Percentiles rank a stretch among this genome's conserved stretches.
Conservation (phyloP, 1,139 yeast species). For the Suhomyces ambrosiae region DNA sequence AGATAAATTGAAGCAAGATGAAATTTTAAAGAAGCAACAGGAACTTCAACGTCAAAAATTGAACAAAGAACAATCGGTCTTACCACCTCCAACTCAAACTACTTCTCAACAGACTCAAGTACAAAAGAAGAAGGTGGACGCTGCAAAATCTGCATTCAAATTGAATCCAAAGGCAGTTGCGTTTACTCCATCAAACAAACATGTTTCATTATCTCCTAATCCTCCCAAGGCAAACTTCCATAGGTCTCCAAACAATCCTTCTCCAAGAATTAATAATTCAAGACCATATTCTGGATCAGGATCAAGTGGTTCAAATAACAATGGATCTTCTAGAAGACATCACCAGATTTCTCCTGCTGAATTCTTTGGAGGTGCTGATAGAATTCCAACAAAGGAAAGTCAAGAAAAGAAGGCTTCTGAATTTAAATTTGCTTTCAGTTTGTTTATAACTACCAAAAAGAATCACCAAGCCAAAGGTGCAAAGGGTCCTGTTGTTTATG, state of each 20-base stretch:
- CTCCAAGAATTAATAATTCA: constrained; percentile 38
- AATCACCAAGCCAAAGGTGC: constrained; percentile 35
- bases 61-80: constrained; percentile 18
- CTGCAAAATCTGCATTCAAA: constrained; percentile 56
- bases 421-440: constrained; percentile 56
- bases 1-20: constrained; percentile 65
- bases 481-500: constrained; percentile 35
- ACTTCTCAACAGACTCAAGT: constrained; percentile 9
- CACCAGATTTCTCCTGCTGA: constrained; percentile 48
- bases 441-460: constrained; percentile 48
- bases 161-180: constrained; percentile 73
- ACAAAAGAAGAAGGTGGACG: constrained; percentile 51
- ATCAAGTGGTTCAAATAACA: constrained; percentile 21
- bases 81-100: constrained; percentile 10
- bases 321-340: constrained; percentile 35
- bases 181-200: constrained; percentile 58
- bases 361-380: constrained; percentile 50
- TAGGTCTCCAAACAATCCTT: constrained; percentile 34
- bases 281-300: constrained; percentile 29
- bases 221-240: constrained; percentile 31
- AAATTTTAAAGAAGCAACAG: constrained; percentile 47
- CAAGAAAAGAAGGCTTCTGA: constrained; percentile 38
- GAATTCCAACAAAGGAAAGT: constrained; percentile 49
- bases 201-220: constrained; percentile 32
- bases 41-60: constrained; percentile 19